Evolutionary conservation across 2,329 filamentous ascomycete genomes (phyloP).

Genomic region (Fusarium albidum): DNA sequence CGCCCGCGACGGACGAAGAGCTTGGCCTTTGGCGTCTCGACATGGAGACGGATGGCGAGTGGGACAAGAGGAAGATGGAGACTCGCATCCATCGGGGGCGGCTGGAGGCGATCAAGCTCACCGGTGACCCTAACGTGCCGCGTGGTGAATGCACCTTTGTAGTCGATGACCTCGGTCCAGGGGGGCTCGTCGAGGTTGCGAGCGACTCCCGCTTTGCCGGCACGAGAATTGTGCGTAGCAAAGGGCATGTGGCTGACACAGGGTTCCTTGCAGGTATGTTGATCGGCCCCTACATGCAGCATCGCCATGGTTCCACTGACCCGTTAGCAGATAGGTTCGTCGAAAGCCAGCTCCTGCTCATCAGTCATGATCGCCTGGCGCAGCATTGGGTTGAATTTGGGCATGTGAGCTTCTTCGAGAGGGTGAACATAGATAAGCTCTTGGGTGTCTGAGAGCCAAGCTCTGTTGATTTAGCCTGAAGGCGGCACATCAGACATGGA

Average conservation of each 20-base stretch:
- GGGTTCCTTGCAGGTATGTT: slow-evolving; percentile 76
- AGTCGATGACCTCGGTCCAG: slow-evolving; percentile 76
- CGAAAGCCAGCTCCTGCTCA: slow-evolving; percentile 77
- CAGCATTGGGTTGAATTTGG: slow-evolving; percentile 79
- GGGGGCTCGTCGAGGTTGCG: slow-evolving; percentile 70
- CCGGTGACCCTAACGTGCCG: slow-evolving; percentile 89
- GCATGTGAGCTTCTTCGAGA: slow-evolving; percentile 68
- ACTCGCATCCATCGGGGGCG: slow-evolving; percentile 68
- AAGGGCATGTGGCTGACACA: slow-evolving; percentile 78
- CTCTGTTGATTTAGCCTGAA: too few relatives aligned
- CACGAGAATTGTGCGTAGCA: slow-evolving; percentile 75
- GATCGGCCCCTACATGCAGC: background rate
- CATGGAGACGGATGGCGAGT: slow-evolving; percentile 56
- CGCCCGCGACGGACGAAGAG: slow-evolving; percentile 49
- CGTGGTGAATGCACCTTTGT: slow-evolving; percentile 86
- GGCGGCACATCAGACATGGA: too few relatives aligned
- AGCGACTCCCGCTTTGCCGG: slow-evolving; percentile 76
- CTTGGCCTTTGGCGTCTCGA: slow-evolving; percentile 49
- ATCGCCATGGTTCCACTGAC: background rate
- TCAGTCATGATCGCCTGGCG: slow-evolving; percentile 79
- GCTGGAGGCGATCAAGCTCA: slow-evolving; percentile 87
- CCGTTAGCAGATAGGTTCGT: slow-evolving; percentile 72
- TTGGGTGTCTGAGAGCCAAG: slow-evolving; percentile 39
- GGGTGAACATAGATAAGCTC: slow-evolving; percentile 66
- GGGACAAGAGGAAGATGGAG: slow-evolving; percentile 53